phyloP scores from a whole-genome alignment of 2,329 filamentous ascomycete species.

The Fusarium tanahbumbuense region DNA sequence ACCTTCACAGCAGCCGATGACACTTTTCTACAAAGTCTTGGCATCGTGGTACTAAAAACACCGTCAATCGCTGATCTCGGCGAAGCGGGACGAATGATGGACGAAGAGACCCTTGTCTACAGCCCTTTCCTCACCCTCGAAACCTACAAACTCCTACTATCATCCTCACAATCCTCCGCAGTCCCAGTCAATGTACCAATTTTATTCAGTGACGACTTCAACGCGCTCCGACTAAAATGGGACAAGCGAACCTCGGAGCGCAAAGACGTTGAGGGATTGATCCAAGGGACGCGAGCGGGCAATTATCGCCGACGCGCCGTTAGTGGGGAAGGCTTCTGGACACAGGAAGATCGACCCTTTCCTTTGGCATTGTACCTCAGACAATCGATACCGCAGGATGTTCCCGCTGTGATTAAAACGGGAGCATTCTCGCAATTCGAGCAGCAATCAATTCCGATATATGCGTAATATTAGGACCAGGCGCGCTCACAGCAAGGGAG shows the following conservation, averaged over 20 bases:
- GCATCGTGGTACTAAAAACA: conserved; percentile 34
- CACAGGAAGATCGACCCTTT: conserved; percentile 33
- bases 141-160: conserved; percentile 34
- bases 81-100: conserved; percentile 37
- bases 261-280: conserved; percentile 38
- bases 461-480: conserved; percentile 5
- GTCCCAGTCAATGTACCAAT: conserved; percentile 18
- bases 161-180: background rate
- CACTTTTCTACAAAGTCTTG: conserved; percentile 30
- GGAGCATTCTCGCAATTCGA: conserved; percentile 4
- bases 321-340: conserved; percentile 41
- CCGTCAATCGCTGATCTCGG: conserved; percentile 33
- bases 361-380: conserved; percentile 43
- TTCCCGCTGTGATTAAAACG: background rate
- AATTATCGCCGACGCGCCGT: conserved; percentile 39
- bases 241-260: conserved; percentile 41
- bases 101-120: conserved; percentile 40
- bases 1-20: conserved; percentile 40
- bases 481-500: background rate
- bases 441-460: conserved; percentile 16
- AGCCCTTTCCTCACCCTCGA: conserved; percentile 44
- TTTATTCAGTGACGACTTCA: conserved; percentile 44
- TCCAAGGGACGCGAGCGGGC: conserved; percentile 22
- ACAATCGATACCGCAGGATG: conserved; percentile 8
- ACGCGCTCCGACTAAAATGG: conserved; percentile 41